A percentile compares a stretch with the other conserved stretches of the same genome.
Conservation (phyloP, 495 filamentous ascomycete species). For the Lasiosphaeriaceae sp. region DNA sequence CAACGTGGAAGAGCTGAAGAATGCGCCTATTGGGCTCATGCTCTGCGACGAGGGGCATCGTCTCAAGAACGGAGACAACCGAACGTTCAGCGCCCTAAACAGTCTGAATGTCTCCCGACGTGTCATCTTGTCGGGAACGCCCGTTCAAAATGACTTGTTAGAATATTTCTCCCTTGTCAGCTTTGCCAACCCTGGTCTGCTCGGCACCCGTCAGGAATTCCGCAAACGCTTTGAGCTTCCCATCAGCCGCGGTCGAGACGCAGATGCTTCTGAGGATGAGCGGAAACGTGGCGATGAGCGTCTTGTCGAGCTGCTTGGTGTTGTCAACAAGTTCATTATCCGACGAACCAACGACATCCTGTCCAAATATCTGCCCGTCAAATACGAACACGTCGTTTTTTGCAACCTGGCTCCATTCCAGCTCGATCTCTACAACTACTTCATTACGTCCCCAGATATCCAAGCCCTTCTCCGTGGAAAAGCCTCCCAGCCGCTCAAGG, state of each 20-base stretch:
- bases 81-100: conserved; percentile 88
- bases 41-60: conserved; percentile 98
- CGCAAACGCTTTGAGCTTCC: conserved; percentile 92
- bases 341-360: conserved; percentile 96
- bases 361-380: conserved; percentile 96
- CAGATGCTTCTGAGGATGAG: conserved; percentile 79
- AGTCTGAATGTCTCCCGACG: conserved; percentile 83
- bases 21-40: conserved; percentile 85
- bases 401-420: conserved; percentile 95
- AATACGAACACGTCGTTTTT: conserved; percentile 99
- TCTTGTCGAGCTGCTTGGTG: conserved; percentile 68
- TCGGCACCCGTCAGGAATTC: conserved; percentile 87
- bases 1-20: conserved; percentile 81
- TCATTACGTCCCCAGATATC: conserved; percentile 94
- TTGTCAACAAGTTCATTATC: conserved; percentile 99
- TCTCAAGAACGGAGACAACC: conserved; percentile 95
- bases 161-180: conserved; percentile 96
- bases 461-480: conserved; percentile 89
- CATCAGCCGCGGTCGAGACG: conserved; percentile 89
- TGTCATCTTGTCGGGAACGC: conserved; percentile 95
- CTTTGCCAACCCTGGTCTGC: conserved; percentile 91
- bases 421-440: conserved; percentile 88
- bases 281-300: conserved; percentile 81
- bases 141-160: conserved; percentile 95
- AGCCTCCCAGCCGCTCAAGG: conserved; percentile 92